phyloP scores from a whole-genome alignment of 306 rosid species.

The Carpinus viminea region DNA sequence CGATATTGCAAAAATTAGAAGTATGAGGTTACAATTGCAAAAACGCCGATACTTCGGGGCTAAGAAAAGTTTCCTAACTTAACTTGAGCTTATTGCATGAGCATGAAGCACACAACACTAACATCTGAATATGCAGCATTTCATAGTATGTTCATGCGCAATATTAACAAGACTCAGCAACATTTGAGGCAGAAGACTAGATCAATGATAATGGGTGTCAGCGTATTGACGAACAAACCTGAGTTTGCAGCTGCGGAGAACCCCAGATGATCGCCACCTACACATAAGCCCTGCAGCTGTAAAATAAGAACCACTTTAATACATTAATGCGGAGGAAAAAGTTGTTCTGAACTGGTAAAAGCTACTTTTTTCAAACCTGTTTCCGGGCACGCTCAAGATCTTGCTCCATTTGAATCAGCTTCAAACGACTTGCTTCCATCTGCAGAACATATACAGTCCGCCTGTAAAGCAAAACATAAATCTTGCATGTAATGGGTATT shows the following conservation, averaged over 20 bases:
- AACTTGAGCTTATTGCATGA: constrained; percentile 7
- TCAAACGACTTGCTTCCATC: constrained; percentile 85
- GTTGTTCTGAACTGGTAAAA: constrained; percentile 8
- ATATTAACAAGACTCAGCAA: constrained; percentile 13
- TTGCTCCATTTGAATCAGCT: constrained; percentile 74
- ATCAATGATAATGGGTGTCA: constrained; percentile 24
- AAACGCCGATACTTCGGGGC: too few species aligned
- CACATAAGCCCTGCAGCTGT: constrained; percentile 61
- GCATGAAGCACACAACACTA: neutral
- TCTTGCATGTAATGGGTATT: constrained; percentile 20
- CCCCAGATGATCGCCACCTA: constrained; percentile 46
- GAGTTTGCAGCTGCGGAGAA: constrained; percentile 58
- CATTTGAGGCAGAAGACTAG: constrained; percentile 6
- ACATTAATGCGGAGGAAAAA: constrained; percentile 20
- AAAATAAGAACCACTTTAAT: constrained; percentile 24
- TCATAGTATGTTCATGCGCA: neutral
- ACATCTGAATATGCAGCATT: neutral
- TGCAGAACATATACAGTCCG: constrained; percentile 63
- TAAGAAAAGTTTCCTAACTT: too few species aligned
- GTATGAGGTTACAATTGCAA: too few species aligned
- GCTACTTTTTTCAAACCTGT: constrained; percentile 54
- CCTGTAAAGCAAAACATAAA: constrained; percentile 49
- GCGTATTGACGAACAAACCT: constrained; percentile 51
- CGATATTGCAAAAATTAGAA: too few species aligned
- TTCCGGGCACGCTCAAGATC: constrained; percentile 71